phyloP scores from a whole-genome alignment of 345 rosid species.

The Moringa oleifera region DNA sequence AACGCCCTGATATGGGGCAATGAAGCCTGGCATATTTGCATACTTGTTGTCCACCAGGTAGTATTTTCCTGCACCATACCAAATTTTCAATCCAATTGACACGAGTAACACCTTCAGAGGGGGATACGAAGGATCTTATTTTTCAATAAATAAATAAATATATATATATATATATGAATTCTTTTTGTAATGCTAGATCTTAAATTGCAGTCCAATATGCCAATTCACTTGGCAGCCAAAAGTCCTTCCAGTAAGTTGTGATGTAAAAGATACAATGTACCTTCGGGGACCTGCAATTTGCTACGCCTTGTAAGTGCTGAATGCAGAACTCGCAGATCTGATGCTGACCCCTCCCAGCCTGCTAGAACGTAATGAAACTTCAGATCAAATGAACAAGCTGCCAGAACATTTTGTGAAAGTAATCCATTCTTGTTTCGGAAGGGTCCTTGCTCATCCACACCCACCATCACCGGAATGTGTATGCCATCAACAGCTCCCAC shows the following conservation, averaged over 20 bases:
- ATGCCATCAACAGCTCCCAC: constrained; percentile 82
- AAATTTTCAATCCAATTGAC: constrained; percentile 9
- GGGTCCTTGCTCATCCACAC: constrained; percentile 90
- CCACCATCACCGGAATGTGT: constrained; percentile 84
- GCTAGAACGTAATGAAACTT: constrained; percentile 82
- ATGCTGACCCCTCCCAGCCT: constrained; percentile 98
- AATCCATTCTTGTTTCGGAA: constrained; percentile 67
- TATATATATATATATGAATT: background rate
- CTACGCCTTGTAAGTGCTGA: constrained; percentile 69
- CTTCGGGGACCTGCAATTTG: constrained; percentile 72
- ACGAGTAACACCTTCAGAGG: background rate
- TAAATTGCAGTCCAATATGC: background rate
- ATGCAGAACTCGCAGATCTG: constrained; percentile 66
- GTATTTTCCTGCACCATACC: constrained; percentile 55
- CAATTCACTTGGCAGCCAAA: background rate
- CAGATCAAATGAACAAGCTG: constrained; percentile 78
- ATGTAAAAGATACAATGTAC: constrained; percentile 24
- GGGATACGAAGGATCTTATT: background rate
- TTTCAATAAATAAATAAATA: no score
- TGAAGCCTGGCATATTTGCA: constrained; percentile 68
- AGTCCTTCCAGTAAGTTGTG: background rate
- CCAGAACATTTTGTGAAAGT: constrained; percentile 78
- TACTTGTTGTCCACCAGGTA: constrained; percentile 68
- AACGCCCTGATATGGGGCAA: constrained; percentile 55
- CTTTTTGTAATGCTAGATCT: background rate